Conservation (phyloP, 805 yeast genomes). For the Myxozyma neglecta region DNA sequence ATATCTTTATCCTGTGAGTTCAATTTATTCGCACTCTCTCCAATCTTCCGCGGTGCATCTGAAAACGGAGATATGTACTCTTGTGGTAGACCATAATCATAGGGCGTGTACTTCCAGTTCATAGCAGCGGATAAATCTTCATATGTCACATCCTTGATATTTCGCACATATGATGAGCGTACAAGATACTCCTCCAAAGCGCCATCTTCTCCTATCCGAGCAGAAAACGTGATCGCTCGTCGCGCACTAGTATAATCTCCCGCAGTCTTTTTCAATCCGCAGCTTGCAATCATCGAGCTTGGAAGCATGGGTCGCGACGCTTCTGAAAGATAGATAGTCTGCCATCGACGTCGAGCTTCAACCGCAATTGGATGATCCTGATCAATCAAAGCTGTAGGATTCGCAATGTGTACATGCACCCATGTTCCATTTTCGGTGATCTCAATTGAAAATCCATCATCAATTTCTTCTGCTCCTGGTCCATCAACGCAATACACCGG, state of each 20-base stretch:
- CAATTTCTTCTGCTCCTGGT: constrained; percentile 80
- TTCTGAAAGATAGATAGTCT: constrained; percentile 75
- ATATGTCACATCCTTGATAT: constrained; percentile 62
- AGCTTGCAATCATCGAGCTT: background rate
- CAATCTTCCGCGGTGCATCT: background rate
- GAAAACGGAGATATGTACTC: background rate
- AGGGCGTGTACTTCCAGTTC: constrained; percentile 17
- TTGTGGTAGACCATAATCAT: constrained; percentile 4
- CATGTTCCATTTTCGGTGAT: constrained; percentile 38
- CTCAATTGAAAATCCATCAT: constrained; percentile 81
- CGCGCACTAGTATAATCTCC: constrained; percentile 34
- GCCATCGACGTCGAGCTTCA: constrained; percentile 60
- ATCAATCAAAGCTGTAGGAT: constrained; percentile 69
- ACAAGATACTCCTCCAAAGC: constrained; percentile 39
- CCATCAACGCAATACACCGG: constrained; percentile 83
- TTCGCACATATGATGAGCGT: constrained; percentile 46
- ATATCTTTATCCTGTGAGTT: constrained; percentile 8
- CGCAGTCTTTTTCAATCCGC: constrained; percentile 8
- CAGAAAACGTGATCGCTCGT: constrained; percentile 51
- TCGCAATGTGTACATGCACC: constrained; percentile 77
- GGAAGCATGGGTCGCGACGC: constrained; percentile 72
- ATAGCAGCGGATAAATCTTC: constrained; percentile 53
- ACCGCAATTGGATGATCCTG: constrained; percentile 46
- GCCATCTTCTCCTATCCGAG: constrained; percentile 38
- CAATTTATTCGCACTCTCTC: constrained; percentile 1